Percentiles rank a stretch among this genome's conserved stretches.
Evolutionary conservation across 129 eudicot genomes (phyloP).

Genomic region (Silybum marianum): DNA sequence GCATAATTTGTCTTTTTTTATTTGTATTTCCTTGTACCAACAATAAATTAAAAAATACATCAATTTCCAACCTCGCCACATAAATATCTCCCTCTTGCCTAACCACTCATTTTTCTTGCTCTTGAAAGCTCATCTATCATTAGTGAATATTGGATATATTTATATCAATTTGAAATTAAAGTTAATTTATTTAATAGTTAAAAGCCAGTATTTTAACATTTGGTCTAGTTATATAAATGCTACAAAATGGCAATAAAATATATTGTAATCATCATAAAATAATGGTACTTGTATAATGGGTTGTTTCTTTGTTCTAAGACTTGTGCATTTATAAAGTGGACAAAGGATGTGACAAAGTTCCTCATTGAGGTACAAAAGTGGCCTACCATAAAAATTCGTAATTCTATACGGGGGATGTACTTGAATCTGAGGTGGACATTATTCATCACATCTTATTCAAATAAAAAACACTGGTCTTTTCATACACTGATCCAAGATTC

Average conservation of each 20-base stretch:
- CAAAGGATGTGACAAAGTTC: background rate
- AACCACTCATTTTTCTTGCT: background rate
- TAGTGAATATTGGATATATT: too few relatives aligned
- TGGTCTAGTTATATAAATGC: too few relatives aligned
- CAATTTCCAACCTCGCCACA: background rate
- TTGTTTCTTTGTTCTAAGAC: background rate
- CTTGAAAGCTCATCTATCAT: background rate
- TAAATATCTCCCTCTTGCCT: background rate
- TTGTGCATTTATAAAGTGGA: conserved; percentile 2
- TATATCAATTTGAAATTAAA: too few relatives aligned
- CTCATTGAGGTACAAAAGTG: conserved; percentile 5
- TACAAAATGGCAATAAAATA: too few relatives aligned
- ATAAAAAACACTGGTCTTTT: background rate
- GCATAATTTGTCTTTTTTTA: too few relatives aligned
- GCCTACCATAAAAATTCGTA: conserved; percentile 6
- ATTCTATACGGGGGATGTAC: background rate
- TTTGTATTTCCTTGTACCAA: background rate
- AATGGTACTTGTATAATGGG: too few relatives aligned
- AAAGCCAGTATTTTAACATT: too few relatives aligned
- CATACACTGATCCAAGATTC: background rate
- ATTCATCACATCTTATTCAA: background rate
- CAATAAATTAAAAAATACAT: background rate
- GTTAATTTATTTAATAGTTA: too few relatives aligned
- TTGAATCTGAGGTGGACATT: background rate
- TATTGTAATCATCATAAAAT: background rate